Percentiles rank a stretch among this genome's conserved stretches.
phyloP scores from a whole-genome alignment of 768 basidiomycete genomes.

The Exidia glandulosa region DNA sequence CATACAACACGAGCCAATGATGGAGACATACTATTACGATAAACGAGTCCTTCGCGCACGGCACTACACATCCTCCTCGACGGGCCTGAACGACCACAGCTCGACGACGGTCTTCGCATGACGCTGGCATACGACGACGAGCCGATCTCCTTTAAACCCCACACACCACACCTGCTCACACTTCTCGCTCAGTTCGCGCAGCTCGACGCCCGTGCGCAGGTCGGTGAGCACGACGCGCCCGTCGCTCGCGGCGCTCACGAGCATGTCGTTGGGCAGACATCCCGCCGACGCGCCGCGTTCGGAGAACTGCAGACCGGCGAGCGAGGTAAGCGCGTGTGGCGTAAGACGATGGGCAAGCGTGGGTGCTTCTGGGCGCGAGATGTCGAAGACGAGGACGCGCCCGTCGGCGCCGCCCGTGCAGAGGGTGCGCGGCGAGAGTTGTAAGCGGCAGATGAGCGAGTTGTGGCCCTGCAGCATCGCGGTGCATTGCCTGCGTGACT shows the following conservation, averaged over 20 bases:
- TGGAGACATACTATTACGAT: too few species aligned
- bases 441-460: slow-evolving; percentile 83
- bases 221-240: slow-evolving; percentile 71
- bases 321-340: slow-evolving; percentile 80
- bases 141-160: slow-evolving; percentile 56
- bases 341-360: slow-evolving; percentile 42
- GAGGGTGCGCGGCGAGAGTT: slow-evolving; percentile 52
- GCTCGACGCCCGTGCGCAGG: slow-evolving; percentile 47
- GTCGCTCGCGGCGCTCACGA: slow-evolving; percentile 79
- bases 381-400: slow-evolving; percentile 63
- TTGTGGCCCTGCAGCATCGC: slow-evolving; percentile 88
- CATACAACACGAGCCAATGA: too few species aligned
- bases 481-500: slow-evolving; percentile 48
- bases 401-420: slow-evolving; percentile 86
- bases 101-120: slow-evolving; percentile 79
- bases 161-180: slow-evolving; percentile 87
- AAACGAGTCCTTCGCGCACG: too few species aligned
- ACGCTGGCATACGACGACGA: slow-evolving; percentile 72
- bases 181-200: slow-evolving; percentile 67
- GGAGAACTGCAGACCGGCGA: slow-evolving; percentile 84
- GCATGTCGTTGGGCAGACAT: slow-evolving; percentile 9
- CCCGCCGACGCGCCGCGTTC: slow-evolving; percentile 35
- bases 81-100: slow-evolving; percentile 54
- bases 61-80: slow-evolving; percentile 3
- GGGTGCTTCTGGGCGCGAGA: slow-evolving; percentile 32